These are phyloP conservation scores for Hyphodiscus sp. DNA, from an alignment of 2,329 filamentous ascomycete genomes.

Conservation along the genomic window DNA sequence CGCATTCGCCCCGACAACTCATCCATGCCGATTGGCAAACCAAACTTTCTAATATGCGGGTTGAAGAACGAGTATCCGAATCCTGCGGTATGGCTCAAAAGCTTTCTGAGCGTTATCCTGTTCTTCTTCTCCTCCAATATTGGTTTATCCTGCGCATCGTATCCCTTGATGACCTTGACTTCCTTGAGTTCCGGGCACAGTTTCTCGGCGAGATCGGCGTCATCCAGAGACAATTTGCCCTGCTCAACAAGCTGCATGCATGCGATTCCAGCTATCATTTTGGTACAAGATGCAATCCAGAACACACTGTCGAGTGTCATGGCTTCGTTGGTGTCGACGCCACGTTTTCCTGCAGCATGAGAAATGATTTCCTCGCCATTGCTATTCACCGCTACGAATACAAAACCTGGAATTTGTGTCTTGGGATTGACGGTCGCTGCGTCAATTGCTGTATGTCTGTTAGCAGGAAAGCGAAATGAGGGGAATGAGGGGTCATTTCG, in stretches of 20 bases:
- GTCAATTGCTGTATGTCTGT: not conserved
- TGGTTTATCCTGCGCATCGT: conserved; percentile 31
- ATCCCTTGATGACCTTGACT: conserved; percentile 41
- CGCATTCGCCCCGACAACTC: conserved; percentile 20
- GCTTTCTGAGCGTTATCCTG: conserved; percentile 50
- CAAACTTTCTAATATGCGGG: conserved; percentile 39
- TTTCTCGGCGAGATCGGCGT: conserved; percentile 46
- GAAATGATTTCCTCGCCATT: conserved; percentile 41
- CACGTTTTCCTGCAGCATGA: conserved; percentile 42
- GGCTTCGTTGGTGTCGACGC: conserved; percentile 36
- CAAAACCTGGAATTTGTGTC: conserved; percentile 35
- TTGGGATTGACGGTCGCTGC: not conserved
- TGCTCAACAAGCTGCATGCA: conserved; percentile 51
- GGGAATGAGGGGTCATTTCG: not conserved
- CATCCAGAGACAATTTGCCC: conserved; percentile 41
- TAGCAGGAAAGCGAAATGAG: not conserved
- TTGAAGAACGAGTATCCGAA: conserved; percentile 53
- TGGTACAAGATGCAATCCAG: conserved; percentile 52
- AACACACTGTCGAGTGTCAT: conserved; percentile 56
- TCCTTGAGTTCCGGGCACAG: conserved; percentile 42
- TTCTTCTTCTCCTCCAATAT: conserved; percentile 35
- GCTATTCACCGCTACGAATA: conserved; percentile 40
- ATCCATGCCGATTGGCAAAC: conserved; percentile 37
- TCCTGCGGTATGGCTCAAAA: conserved; percentile 48
- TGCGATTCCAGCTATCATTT: conserved; percentile 44